Evolutionary conservation across 1,284 basidiomycete genomes (phyloP).

Genomic region (Cystobasidiaceae sp.): DNA sequence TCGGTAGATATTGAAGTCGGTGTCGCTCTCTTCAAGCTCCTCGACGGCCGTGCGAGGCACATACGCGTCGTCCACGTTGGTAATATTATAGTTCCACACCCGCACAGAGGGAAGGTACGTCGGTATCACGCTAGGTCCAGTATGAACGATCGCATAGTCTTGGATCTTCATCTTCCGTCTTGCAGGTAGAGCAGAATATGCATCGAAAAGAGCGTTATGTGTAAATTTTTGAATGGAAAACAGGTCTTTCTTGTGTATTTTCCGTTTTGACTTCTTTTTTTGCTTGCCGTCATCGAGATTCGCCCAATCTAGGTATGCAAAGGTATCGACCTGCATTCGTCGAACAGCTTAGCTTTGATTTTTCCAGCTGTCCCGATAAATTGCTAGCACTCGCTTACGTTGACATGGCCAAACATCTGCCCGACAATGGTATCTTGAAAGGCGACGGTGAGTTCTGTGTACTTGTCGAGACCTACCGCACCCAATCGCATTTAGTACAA

Average conservation of each 20-base stretch:
- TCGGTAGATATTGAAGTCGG: too few relatives aligned
- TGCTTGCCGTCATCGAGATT: background rate
- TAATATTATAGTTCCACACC: constrained; percentile 57
- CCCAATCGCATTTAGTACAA: too few relatives aligned
- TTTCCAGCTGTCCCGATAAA: constrained; percentile 45
- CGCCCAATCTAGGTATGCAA: background rate
- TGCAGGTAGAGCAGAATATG: constrained; percentile 30
- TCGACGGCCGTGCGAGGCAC: background rate
- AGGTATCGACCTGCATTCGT: constrained; percentile 12
- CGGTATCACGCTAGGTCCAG: constrained; percentile 59
- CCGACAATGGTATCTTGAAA: constrained; percentile 88
- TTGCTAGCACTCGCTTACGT: constrained; percentile 41
- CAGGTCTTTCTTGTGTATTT: background rate
- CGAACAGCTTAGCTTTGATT: constrained; percentile 46
- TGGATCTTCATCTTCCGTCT: constrained; percentile 37
- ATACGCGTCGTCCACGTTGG: background rate
- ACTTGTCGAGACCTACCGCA: constrained; percentile 57
- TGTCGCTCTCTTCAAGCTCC: constrained; percentile 41
- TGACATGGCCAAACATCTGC: constrained; percentile 72
- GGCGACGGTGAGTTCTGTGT: constrained; percentile 71
- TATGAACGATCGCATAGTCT: constrained; percentile 37
- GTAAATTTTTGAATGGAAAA: constrained; percentile 18
- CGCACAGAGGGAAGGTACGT: constrained; percentile 79
- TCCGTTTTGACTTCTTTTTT: background rate
- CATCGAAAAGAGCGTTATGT: constrained; percentile 21